Evolutionary conservation across 169 alveolate genomes (phyloP).

Genomic region (Cyclospora cayetanensis): DNA sequence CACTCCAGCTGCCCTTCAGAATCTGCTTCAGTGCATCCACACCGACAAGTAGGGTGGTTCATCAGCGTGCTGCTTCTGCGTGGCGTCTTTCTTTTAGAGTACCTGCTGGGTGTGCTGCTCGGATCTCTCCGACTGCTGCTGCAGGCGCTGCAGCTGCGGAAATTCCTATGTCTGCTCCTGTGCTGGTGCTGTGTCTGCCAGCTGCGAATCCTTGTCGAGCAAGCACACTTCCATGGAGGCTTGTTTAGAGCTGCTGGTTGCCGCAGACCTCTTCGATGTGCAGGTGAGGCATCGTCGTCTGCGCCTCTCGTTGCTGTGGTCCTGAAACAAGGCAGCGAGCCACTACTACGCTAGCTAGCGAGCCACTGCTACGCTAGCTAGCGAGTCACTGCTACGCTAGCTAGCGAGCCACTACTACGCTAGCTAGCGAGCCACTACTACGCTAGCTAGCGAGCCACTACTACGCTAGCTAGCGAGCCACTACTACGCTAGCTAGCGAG

Average conservation of each 20-base stretch:
- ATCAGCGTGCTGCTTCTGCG: neutral
- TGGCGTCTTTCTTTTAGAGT: neutral
- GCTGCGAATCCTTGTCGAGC: neutral
- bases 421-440: too few relatives aligned
- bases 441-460: too few relatives aligned
- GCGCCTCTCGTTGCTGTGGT: too few relatives aligned
- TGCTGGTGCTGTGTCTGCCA: neutral
- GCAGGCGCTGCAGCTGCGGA: neutral
- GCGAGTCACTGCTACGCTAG: too few relatives aligned
- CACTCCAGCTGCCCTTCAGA: neutral
- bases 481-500: too few relatives aligned
- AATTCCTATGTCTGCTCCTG: neutral
- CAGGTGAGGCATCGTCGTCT: neutral
- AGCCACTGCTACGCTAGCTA: too few relatives aligned
- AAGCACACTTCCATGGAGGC: too few relatives aligned
- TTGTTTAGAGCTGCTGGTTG: constrained; percentile 15
- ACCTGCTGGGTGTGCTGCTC: neutral
- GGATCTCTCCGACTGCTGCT: constrained; percentile 14
- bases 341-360: too few relatives aligned
- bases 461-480: too few relatives aligned
- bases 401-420: too few relatives aligned
- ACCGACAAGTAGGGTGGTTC: neutral
- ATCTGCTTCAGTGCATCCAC: constrained; percentile 11
- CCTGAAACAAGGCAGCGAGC: too few relatives aligned
- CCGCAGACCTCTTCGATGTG: constrained; percentile 45